Evolutionary conservation across 495 filamentous ascomycete species (phyloP).

Genomic region (Hyaloscypha variabilis): DNA sequence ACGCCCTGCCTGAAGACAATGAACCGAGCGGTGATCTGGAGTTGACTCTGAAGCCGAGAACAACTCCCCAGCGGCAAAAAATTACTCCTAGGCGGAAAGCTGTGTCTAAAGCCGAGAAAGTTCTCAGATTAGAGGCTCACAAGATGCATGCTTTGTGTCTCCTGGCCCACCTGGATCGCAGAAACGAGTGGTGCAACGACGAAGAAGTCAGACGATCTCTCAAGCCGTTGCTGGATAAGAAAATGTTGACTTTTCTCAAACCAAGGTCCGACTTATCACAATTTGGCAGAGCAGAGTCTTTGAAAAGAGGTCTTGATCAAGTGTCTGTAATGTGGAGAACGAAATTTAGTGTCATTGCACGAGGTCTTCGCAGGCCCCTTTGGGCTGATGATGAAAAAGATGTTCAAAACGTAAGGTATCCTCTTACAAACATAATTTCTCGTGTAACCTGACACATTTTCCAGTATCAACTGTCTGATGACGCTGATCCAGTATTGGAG

Average conservation of each 20-base stretch:
- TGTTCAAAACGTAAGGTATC: slow-evolving; percentile 54
- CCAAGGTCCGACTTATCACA: slow-evolving; percentile 66
- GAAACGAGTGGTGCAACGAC: slow-evolving; percentile 93
- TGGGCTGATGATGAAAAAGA: slow-evolving; percentile 70
- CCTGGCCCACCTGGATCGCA: slow-evolving; percentile 68
- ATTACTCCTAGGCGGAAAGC: slow-evolving; percentile 27
- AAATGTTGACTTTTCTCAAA: slow-evolving; percentile 62
- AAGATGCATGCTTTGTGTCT: slow-evolving; percentile 86
- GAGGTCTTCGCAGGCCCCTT: slow-evolving; percentile 68
- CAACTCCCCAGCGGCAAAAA: slow-evolving; percentile 30
- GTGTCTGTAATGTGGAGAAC: slow-evolving; percentile 65
- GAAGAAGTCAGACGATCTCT: slow-evolving; percentile 61
- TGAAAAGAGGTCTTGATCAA: slow-evolving; percentile 77
- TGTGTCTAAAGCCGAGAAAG: slow-evolving; percentile 71
- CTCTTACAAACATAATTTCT: neutral
- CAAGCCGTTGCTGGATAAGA: slow-evolving; percentile 60
- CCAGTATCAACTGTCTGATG: slow-evolving; percentile 55
- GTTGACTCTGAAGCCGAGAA: slow-evolving; percentile 30
- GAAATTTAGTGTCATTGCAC: slow-evolving; percentile 68
- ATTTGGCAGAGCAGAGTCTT: slow-evolving; percentile 68
- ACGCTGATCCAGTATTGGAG: slow-evolving; percentile 56
- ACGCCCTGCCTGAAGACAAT: slow-evolving; percentile 37
- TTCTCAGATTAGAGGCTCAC: slow-evolving; percentile 73
- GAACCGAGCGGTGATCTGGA: slow-evolving; percentile 26
- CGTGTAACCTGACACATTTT: slow-evolving; percentile 6